Evolutionary conservation across 2,329 filamentous ascomycete genomes (phyloP).

Genomic region (Microcera coccophila): DNA sequence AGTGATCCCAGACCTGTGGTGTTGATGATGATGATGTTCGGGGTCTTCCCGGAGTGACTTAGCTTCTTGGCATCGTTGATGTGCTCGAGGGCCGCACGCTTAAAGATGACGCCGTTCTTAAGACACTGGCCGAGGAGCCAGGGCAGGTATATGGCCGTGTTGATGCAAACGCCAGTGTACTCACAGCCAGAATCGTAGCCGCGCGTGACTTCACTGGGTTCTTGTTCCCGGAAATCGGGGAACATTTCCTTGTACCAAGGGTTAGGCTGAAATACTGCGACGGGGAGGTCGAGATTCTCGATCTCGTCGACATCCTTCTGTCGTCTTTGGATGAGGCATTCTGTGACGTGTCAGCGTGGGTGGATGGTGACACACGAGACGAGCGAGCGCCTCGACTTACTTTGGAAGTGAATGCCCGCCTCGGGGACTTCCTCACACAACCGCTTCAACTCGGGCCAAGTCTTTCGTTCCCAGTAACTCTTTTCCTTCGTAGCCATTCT

Average conservation of each 20-base stretch:
- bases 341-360: conserved; percentile 30
- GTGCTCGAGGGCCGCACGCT: conserved; percentile 62
- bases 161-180: conserved; percentile 88
- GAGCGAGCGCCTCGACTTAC: too few relatives aligned
- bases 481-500: conserved; percentile 44
- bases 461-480: conserved; percentile 58
- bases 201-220: conserved; percentile 53
- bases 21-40: conserved; percentile 74
- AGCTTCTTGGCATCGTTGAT: conserved; percentile 61
- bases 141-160: conserved; percentile 80
- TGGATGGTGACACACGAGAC: neutral
- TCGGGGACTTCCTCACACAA: conserved; percentile 65
- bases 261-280: conserved; percentile 60
- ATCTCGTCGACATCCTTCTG: conserved; percentile 53
- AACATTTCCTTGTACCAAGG: conserved; percentile 73
- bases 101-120: conserved; percentile 65
- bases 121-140: conserved; percentile 81
- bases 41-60: conserved; percentile 51
- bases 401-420: conserved; percentile 76
- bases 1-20: conserved; percentile 75
- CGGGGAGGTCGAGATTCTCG: conserved; percentile 42
- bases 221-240: conserved; percentile 64
- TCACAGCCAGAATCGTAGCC: conserved; percentile 68
- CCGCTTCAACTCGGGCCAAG: conserved; percentile 60
- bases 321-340: conserved; percentile 49